A percentile compares a stretch with the other conserved stretches of the same genome.
These are phyloP conservation scores for Aspergillus novoparasiticus DNA, from an alignment of 2,329 filamentous ascomycete genomes.

Conservation along the genomic window DNA sequence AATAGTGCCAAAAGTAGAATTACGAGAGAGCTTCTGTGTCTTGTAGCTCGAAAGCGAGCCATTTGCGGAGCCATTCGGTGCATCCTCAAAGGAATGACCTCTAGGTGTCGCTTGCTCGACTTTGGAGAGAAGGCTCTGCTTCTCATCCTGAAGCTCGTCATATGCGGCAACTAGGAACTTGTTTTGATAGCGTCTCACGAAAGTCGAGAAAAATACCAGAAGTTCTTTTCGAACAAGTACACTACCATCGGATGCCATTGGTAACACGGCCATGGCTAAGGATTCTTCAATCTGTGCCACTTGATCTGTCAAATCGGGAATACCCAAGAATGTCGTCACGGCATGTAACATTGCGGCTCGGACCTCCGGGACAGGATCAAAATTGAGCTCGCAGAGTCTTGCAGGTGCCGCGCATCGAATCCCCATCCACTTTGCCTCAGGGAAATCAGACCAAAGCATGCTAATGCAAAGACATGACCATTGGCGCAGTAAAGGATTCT, in stretches of 20 bases:
- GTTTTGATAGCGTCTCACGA: slow-evolving; percentile 84
- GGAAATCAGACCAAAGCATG: slow-evolving; percentile 87
- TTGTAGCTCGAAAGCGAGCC: slow-evolving; percentile 28
- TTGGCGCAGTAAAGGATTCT: slow-evolving; percentile 86
- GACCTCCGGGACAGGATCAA: slow-evolving; percentile 89
- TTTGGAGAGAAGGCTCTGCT: slow-evolving; percentile 64
- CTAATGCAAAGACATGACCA: slow-evolving; percentile 96
- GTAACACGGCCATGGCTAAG: slow-evolving; percentile 82
- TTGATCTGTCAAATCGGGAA: slow-evolving; percentile 88
- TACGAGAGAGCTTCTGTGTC: slow-evolving; percentile 61
- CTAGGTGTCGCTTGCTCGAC: slow-evolving; percentile 41
- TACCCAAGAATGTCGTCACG: slow-evolving; percentile 90
- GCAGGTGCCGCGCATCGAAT: slow-evolving; percentile 84
- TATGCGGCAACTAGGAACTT: slow-evolving; percentile 91
- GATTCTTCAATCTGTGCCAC: slow-evolving; percentile 89
- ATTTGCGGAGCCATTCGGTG: slow-evolving; percentile 23
- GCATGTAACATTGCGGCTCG: slow-evolving; percentile 91
- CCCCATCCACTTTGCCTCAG: slow-evolving; percentile 94
- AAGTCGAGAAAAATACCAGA: slow-evolving; percentile 89
- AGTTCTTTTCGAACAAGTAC: slow-evolving; percentile 93
- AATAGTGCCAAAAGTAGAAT: slow-evolving; percentile 88
- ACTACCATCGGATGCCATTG: slow-evolving; percentile 92
- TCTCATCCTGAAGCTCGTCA: slow-evolving; percentile 86
- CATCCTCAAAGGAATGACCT: slow-evolving; percentile 20
- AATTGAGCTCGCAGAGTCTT: slow-evolving; percentile 76